Conservation (phyloP, 2,329 filamentous ascomycete species). For the Aspergillus sp. region DNA sequence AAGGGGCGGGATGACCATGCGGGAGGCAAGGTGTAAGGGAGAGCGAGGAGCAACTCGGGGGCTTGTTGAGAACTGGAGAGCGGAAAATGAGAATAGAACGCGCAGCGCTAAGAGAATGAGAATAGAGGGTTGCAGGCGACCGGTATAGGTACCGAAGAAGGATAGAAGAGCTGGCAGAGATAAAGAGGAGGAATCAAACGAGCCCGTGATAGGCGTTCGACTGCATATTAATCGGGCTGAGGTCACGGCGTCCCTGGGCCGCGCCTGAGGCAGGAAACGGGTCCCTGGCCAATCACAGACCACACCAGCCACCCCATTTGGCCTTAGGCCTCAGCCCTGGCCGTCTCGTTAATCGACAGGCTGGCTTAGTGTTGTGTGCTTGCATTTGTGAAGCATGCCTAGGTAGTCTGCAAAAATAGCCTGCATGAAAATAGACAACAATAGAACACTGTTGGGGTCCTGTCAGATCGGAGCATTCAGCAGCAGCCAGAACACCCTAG, state of each 20-base stretch:
- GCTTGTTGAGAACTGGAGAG: background rate
- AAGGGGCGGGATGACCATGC: conserved; percentile 15
- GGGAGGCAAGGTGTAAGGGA: conserved; percentile 14
- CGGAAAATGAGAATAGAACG: conserved; percentile 2
- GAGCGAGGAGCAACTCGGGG: conserved; percentile 6
- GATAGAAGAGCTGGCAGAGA: conserved; percentile 2
- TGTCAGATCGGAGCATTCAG: background rate
- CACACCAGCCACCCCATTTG: conserved; percentile 16
- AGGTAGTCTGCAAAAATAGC: background rate
- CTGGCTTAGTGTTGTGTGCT: background rate
- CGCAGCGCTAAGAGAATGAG: conserved; percentile 6
- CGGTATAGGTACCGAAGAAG: background rate
- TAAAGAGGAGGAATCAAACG: background rate
- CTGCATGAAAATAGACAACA: background rate
- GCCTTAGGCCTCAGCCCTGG: background rate
- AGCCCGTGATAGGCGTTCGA: conserved; percentile 6
- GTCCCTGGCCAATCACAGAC: conserved; percentile 12
- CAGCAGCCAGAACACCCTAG: too few species aligned
- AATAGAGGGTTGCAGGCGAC: background rate
- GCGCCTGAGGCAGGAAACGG: conserved; percentile 13
- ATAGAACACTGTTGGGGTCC: background rate
- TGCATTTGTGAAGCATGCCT: background rate
- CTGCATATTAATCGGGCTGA: conserved; percentile 11
- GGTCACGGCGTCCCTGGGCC: background rate
- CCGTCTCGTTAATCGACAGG: background rate